phyloP scores from a whole-genome alignment of 1,284 basidiomycete genomes.

The Athelia psychrophila region DNA sequence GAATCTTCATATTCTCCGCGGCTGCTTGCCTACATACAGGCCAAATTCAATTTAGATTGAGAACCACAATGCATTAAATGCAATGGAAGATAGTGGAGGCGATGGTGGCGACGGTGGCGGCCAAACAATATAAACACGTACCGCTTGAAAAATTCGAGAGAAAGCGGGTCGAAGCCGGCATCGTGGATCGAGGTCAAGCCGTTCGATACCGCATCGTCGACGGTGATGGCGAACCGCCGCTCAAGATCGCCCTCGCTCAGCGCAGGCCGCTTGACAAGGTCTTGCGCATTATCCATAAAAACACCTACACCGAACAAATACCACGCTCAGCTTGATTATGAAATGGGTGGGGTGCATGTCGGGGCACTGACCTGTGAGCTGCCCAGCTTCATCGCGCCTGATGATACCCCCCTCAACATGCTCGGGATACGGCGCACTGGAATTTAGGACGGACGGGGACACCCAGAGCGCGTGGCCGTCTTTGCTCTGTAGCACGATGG shows the following conservation, averaged over 20 bases:
- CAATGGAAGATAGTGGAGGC: no score
- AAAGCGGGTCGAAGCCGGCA: slow-evolving; percentile 68
- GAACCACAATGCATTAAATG: no score
- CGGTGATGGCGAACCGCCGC: slow-evolving; percentile 61
- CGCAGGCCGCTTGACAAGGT: slow-evolving; percentile 58
- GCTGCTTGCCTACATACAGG: neutral
- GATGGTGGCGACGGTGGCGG: no score
- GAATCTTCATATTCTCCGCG: slow-evolving; percentile 40
- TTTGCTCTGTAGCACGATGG: slow-evolving; percentile 77
- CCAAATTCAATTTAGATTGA: neutral
- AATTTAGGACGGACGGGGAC: slow-evolving; percentile 56
- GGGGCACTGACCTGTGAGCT: slow-evolving; percentile 67
- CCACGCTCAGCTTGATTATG: neutral
- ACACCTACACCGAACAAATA: slow-evolving; percentile 41
- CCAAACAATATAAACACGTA: no score
- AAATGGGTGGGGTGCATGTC: slow-evolving; percentile 6
- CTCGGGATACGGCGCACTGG: slow-evolving; percentile 60
- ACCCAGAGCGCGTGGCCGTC: slow-evolving; percentile 92
- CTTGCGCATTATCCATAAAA: slow-evolving; percentile 71
- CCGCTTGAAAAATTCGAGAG: slow-evolving; percentile 74
- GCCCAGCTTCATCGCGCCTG: slow-evolving; percentile 61
- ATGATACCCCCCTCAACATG: slow-evolving; percentile 80
- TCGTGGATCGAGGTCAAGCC: slow-evolving; percentile 86
- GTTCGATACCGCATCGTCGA: slow-evolving; percentile 62
- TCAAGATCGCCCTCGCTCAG: slow-evolving; percentile 64